Base-by-base conservation (phyloP, 75 land plant species). In the Chamaecyparis obtusa region DNA sequence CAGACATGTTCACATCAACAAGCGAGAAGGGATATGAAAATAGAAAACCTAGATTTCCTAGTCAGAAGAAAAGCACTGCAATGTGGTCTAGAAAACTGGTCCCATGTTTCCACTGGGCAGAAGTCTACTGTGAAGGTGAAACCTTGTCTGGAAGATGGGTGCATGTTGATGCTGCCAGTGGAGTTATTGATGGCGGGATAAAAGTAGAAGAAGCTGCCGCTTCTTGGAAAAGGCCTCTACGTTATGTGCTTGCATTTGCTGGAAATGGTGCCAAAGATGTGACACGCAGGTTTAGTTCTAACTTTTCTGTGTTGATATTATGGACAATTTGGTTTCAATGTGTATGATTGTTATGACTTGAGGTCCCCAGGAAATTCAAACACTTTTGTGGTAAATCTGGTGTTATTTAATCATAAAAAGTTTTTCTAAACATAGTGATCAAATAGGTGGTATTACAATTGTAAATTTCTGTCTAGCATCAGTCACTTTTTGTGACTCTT, bases 261-360 rank as follows among this genome's bases (percentile, higher is more conserved):
- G 99, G 99, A 69, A 55, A 75, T 84, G 99, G 99, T 51, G 99
- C 99, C 71, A 98, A 98, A 90, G 99, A 98, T 85, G 96, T 98
- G 39, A 98, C 99, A 44, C 97, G 96, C 89, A 95, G 99, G 99
- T 98, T 49, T 55, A 11, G 30, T 43, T 43, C 48, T 86, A 19
- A 33, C 36, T 86, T 81, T 19, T n/a, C 41, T 56, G 16, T 56
- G 24, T 67, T 69, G 14, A 39, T 80, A 83, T 81, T 9, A 4
- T 81, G 39, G 24, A 41, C 44, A 37, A 44, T 44, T 80, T 44
- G 13, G 51, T 46, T 46, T 39, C 30, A 81, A 81, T 32, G 46
- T n/a, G n/a, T 46, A 81, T 81, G 49, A 3, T 6, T 30, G 30
- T n/a, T 30, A n/a, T 24, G 55, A 14, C 16, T 51, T 51, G 32